Base-by-base conservation (phyloP, 2,329 filamentous ascomycete species). In the Colletotrichum acutatum region DNA sequence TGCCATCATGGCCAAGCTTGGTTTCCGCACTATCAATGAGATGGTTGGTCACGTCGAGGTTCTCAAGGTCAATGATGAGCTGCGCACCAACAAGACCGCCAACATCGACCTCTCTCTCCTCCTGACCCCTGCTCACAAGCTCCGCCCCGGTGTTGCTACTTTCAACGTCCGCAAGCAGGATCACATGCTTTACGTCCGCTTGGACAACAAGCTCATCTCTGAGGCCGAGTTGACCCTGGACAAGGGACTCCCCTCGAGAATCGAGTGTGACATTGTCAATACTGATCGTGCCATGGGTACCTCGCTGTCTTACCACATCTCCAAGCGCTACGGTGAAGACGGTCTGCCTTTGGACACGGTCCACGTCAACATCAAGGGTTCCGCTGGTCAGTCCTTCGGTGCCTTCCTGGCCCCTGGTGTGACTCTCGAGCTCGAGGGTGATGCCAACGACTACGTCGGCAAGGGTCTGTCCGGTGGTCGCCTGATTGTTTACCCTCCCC, bases 111-210 rank as follows among this genome's bases (percentile, higher is more conserved):
- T 98, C 74, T 97, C 95, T 54, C 90, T 98, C 68, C 97, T 98
- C 78, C 87, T 98, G 64, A 98, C 95, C 0, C 96, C 96, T 4
- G 96, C 96, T n/a, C 95, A 98, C 85, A 97, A 95, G 77, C 93
- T 98, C 65, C 93, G 96, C 74, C 95, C 95, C 66, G 95, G 95
- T 75, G 96, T 98, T 70, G 95, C 96, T 52, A 98, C 95, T 12
- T 98, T 98, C 90, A 98, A 98, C 79, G 95, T 98, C 71, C 94
- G 96, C 84, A 98, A 98, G 89, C 96, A 98, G 84, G 96, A 98
- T 78, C 96, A 98, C 84, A 92, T 94, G 80, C 92, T 98, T 24
- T 95, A 98, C 82, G 92, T 95, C 75, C 94, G 96, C 79, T 89
- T 98, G 12, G 96, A 98, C 83, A 98, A 98, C 87, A 98, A 98